Evolutionary conservation across 2,329 filamentous ascomycete genomes (phyloP), one percentile per base, ranked within the genome.

Genomic region (Acrocalymma vagum): DNA sequence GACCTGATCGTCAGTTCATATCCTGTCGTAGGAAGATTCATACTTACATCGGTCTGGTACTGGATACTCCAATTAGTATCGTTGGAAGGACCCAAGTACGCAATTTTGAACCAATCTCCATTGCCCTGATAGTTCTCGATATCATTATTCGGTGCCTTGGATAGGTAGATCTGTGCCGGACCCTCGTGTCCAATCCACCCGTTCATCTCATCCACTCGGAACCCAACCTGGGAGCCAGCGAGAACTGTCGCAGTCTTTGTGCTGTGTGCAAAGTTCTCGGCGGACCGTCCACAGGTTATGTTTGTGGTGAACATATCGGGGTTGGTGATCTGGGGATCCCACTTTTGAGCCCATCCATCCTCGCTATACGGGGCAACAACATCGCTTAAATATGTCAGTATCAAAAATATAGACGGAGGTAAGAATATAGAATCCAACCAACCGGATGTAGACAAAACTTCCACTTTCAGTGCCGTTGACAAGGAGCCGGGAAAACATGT

Each of bases 61-160:
- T 17, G 20, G n/a, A 31, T 13, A 13, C 11, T 6, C 29, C 29
- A 31, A 15, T 31, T 6, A n/a, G 7, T 17, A 31, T 31, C 17
- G 20, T 20, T 17, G 14, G 7, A 5, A 13, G 29, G 29, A 5
- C 29, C 29, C 5, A 6, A 5, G 17, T 30, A 38, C 14, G 40
- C 33, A 20, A 42, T 30, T 18, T 42, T 42, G 25, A 42, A 42
- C 38, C 38, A 42, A 38, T 42, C 38, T 37, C 38, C 38, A 21
- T 38, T 20, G 3, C 38, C 38, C n/a, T 29, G 29, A 23, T 42
- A 42, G 13, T 20, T 10, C 23, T 30, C 21, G 10, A 42, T 5
- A 22, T 42, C 38, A 17, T 36, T 26, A 14, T 32, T 40, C n/a
- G 38, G 32, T 9, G 38, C 31, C 11, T 21, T 16, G 9, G 22